Evolutionary conservation across 768 basidiomycete genomes (phyloP).

Genomic region (Saitozyma sp.): DNA sequence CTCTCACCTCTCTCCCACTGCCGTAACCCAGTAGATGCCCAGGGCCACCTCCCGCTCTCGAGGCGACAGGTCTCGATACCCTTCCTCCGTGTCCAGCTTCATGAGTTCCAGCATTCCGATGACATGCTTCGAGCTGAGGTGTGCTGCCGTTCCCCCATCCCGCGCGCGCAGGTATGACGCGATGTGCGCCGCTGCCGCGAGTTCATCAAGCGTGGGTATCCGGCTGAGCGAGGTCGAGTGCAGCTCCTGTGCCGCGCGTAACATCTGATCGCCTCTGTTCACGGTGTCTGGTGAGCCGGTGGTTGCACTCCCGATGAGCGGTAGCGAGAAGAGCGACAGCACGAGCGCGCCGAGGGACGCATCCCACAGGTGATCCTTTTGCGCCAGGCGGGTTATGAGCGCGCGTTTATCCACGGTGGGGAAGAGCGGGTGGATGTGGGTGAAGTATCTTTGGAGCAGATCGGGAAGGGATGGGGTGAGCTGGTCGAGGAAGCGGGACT

Average conservation of each 20-base stretch:
- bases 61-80: not conserved
- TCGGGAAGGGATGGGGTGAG: not conserved
- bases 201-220: not conserved
- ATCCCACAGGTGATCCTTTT: not conserved
- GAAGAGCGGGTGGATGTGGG: not conserved
- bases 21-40: not conserved
- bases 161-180: not conserved
- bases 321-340: not conserved
- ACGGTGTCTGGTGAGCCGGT: no score
- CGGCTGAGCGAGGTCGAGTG: not conserved
- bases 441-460: not conserved
- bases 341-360: conserved; percentile 1
- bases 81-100: not conserved
- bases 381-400: not conserved
- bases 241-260: not conserved
- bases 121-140: not conserved
- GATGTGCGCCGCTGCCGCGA: not conserved
- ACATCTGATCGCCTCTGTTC: not conserved
- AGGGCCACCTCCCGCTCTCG: conserved; percentile 2
- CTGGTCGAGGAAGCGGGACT: not conserved
- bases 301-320: not conserved
- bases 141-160: not conserved
- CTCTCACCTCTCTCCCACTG: not conserved
- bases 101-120: not conserved
- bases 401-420: not conserved